A percentile compares a stretch with the other conserved stretches of the same genome.
Conservation (phyloP, 257 asterid species). For the Solanum appendiculatum region DNA sequence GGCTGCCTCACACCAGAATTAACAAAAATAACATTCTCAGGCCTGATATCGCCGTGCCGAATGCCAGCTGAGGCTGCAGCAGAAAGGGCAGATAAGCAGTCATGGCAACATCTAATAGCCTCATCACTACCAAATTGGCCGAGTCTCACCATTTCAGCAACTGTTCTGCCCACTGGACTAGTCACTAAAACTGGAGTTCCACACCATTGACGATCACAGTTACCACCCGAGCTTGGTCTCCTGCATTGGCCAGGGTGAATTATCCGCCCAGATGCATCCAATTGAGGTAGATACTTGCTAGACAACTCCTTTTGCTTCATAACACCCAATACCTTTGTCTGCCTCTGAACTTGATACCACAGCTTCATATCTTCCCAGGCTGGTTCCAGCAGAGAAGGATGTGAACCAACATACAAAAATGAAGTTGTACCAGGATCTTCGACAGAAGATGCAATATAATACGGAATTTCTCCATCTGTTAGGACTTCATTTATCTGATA, state of each 20-base stretch:
- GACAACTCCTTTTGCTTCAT: slow-evolving; percentile 87
- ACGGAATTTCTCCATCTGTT: slow-evolving; percentile 60
- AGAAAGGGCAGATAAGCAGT: slow-evolving; percentile 80
- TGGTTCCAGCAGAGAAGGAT: slow-evolving; percentile 89
- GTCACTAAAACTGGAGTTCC: slow-evolving; percentile 79
- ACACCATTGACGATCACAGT: slow-evolving; percentile 78
- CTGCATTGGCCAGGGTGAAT: slow-evolving; percentile 74
- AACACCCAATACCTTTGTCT: slow-evolving; percentile 67
- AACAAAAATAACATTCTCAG: slow-evolving; percentile 69
- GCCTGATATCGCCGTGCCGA: slow-evolving; percentile 91
- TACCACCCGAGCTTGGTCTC: slow-evolving; percentile 47
- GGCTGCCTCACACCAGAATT: slow-evolving; percentile 41
- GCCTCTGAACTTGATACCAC: slow-evolving; percentile 99
- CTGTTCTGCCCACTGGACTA: slow-evolving; percentile 70
- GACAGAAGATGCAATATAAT: slow-evolving; percentile 52
- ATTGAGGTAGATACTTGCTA: slow-evolving; percentile 68
- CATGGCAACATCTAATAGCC: slow-evolving; percentile 90
- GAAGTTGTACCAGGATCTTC: slow-evolving; percentile 46
- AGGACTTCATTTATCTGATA: slow-evolving; percentile 52
- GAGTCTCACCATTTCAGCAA: slow-evolving; percentile 62
- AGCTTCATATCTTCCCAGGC: slow-evolving; percentile 93
- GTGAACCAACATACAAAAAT: slow-evolving; percentile 79
- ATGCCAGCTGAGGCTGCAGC: slow-evolving; percentile 62
- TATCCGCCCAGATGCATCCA: slow-evolving; percentile 73
- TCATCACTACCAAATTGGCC: slow-evolving; percentile 60